Conservation (phyloP, 257 asterid genomes). For the Petunia secreta region DNA sequence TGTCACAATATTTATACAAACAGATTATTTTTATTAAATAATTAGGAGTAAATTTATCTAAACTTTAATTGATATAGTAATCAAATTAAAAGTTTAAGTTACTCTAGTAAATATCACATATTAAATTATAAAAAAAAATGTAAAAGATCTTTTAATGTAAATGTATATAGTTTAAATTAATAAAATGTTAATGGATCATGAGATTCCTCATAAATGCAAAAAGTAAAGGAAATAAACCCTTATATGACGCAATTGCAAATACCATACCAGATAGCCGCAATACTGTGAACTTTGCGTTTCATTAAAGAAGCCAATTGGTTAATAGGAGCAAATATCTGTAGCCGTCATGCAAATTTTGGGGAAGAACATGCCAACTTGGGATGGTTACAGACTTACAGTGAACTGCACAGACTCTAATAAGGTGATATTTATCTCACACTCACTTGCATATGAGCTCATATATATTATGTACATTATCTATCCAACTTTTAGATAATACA, state of each 20-base stretch:
- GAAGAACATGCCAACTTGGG: not conserved
- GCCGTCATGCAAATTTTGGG: not conserved
- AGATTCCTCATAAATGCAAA: not conserved
- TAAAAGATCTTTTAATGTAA: too few species aligned
- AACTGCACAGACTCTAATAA: not conserved
- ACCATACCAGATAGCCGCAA: not conserved
- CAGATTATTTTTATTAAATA: too few species aligned
- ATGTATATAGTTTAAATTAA: too few species aligned
- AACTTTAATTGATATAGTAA: too few species aligned
- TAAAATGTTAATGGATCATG: not conserved
- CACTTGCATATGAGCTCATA: not conserved
- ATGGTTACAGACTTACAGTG: not conserved
- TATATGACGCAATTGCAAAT: not conserved
- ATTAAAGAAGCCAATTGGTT: not conserved
- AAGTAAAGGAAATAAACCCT: not conserved
- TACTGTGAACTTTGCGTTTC: not conserved
- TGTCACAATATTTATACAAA: too few species aligned
- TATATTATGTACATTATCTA: too few species aligned
- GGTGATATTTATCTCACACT: not conserved
- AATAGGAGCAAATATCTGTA: not conserved
- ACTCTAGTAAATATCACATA: too few species aligned
- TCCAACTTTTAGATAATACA: too few species aligned
- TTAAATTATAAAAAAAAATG: too few species aligned
- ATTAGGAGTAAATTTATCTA: too few species aligned
- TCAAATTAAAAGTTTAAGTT: too few species aligned